Conservation (phyloP, 345 rosid genomes). For the Populus davidiana region DNA sequence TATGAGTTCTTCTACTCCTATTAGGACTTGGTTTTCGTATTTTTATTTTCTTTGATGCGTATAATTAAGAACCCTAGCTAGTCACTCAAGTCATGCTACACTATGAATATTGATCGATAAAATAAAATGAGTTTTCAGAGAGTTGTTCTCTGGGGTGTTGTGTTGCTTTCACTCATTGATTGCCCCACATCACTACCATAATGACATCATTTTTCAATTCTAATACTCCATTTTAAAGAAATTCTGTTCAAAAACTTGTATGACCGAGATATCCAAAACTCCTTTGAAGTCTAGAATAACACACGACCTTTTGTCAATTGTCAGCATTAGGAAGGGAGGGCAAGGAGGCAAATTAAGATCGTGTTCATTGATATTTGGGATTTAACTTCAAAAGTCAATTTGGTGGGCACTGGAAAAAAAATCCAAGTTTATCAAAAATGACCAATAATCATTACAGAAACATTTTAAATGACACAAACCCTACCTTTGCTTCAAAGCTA, state of each 20-base stretch:
- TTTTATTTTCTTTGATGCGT: too few relatives aligned
- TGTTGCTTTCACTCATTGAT: background rate
- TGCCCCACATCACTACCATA: background rate
- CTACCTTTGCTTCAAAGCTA: conserved; percentile 30
- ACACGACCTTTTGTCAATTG: background rate
- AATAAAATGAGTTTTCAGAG: background rate
- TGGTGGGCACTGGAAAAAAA: background rate
- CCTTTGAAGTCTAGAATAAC: background rate
- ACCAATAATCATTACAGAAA: background rate
- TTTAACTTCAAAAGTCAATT: background rate
- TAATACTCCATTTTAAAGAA: background rate
- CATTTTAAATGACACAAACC: background rate
- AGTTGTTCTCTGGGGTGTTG: background rate
- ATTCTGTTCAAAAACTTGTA: background rate
- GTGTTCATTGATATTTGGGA: background rate
- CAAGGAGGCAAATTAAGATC: background rate
- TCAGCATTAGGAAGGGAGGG: background rate
- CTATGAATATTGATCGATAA: background rate
- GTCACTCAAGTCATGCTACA: background rate
- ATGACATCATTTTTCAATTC: background rate
- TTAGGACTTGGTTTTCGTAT: background rate
- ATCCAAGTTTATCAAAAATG: background rate
- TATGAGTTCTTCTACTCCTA: background rate
- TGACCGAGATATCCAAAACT: background rate
- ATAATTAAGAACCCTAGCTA: background rate